Evolutionary conservation across 345 rosid species (phyloP), one percentile per base, ranked within the genome.

Genomic region (Brassica incana): DNA sequence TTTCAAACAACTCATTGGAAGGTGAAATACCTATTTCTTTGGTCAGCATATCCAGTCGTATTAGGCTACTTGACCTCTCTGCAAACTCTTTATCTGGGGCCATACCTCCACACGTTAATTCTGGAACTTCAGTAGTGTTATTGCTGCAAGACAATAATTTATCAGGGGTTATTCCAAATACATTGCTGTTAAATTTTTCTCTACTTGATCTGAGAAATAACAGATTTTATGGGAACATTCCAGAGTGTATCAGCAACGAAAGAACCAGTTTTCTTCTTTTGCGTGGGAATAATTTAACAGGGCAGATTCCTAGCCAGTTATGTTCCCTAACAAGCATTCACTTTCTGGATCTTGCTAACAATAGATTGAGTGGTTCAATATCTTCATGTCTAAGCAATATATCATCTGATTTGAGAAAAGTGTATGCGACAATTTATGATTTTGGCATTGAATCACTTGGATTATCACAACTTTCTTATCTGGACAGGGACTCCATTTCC

Each of bases 1-100:
- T 77, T 69, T 69, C 80, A 18, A 32, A 69, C 27, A 77, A 77
- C 18, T 30, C 11, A 0, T 33, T 77, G 35, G 60, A 77, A 69
- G 75, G 80, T 69, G 32, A 11, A 18, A 77, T 77, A 62, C 35
- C 65, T 58, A 54, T 15, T 2, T 54, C 59, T 0, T 6, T 54
- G 20, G 20, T 12, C 59, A 54, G 59, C 59, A 11, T 5, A 15
- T 15, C 59, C 59, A 54, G 16, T 4, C 1, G 5, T 0, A 5
- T 54, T 54, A 15, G 8, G 3, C 59, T 70, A 1, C 2, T 77
- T 0, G 80, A 77, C 30, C 80, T 77, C 64, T 77, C 80, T 8
- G 1, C 40, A 50, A 77, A 71, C 40, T 2, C 0, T 0, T 70
- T 77, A 20, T 63, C 30, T 3, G 76, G 76, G 29, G 9, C 0